Base-by-base conservation (phyloP, 495 filamentous ascomycete species). In the Ascodesmis nigricans region DNA sequence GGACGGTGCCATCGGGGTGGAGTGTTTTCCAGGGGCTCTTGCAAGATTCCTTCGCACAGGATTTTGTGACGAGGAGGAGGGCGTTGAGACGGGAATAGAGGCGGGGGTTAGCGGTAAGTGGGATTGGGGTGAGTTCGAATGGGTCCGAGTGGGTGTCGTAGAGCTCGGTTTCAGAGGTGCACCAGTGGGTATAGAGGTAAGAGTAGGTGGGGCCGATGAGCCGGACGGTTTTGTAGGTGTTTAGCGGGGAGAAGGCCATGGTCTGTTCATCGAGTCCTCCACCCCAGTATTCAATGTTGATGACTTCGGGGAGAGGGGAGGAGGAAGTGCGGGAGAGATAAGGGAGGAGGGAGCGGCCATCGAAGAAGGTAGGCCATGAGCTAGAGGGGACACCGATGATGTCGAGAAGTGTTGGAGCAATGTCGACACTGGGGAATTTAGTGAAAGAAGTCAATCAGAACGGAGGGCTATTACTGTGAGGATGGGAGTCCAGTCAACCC, bases 241-340 rank as follows among this genome's bases (percentile, higher is more conserved):
- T 74, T 37, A 71, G 71, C 2, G 45, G 41, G 11, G 53, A 48
- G 3, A 27, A 21, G 5, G 46, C 36, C 18, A 41, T 32, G 13
- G 53, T 49, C 0, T 68, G 68, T 47, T 75, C 69, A 3, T 55
- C 50, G 4, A 58, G 52, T 0, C 58, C 63, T 2, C 46, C 42
- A 0, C 71, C 70, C 72, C 72, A 75, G 42, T 59, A 73, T 42
- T 77, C 72, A 9, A 74, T 66, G 0, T 65, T 69, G 13, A 71
- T 66, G 51, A 75, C 69, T 47, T 77, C 75, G 31, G 71, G 66
- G 2, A 64, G 50, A 13, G 25, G 15, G 1, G 7, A 9, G 0
- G 38, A 14, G 3, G 13, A 25, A 16, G 41, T 38, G 24, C 42
- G 38, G 7, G 40, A 22, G 41, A 41, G 45, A 6, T 45, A 24